These are phyloP conservation scores for Chytriomyces hyalinus DNA, from an alignment of 192 early-diverging fungal species.

Conservation along the genomic window DNA sequence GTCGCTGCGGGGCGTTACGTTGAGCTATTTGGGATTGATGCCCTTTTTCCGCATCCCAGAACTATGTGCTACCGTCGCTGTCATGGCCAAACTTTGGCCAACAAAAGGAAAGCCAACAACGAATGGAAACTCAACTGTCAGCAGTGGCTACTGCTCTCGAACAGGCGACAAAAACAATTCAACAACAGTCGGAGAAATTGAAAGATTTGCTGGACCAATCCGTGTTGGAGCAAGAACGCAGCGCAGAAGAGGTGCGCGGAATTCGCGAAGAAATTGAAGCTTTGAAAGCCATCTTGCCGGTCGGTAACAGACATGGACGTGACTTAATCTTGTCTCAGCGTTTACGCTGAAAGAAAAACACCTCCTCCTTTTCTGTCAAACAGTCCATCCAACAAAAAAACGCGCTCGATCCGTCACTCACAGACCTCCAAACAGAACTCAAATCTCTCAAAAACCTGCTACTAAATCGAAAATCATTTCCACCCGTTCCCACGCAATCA, in stretches of 20 bases:
- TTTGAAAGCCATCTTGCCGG: constrained; percentile 14
- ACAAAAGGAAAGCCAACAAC: constrained; percentile 28
- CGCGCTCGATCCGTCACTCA: constrained; percentile 44
- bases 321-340: neutral
- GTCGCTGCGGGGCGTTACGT: no score
- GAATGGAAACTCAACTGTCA: constrained; percentile 9
- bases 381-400: neutral
- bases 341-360: neutral
- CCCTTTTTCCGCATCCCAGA: constrained; percentile 3
- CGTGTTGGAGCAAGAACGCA: constrained; percentile 7
- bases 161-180: constrained; percentile 49
- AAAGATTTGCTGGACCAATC: constrained; percentile 68
- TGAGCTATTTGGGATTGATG: no score
- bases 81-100: constrained; percentile 29
- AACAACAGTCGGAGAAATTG: constrained; percentile 74
- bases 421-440: constrained; percentile 91
- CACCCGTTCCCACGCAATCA: neutral
- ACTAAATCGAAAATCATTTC: constrained; percentile 67
- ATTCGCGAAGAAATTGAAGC: constrained; percentile 17
- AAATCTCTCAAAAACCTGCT: constrained; percentile 92
- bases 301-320: neutral
- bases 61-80: constrained; percentile 42
- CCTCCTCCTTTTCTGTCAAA: neutral
- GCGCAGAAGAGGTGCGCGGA: constrained; percentile 15
- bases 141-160: constrained; percentile 18